phyloP scores from a whole-genome alignment of 2,329 filamentous ascomycete species.

The Cryoendolithus antarcticus region DNA sequence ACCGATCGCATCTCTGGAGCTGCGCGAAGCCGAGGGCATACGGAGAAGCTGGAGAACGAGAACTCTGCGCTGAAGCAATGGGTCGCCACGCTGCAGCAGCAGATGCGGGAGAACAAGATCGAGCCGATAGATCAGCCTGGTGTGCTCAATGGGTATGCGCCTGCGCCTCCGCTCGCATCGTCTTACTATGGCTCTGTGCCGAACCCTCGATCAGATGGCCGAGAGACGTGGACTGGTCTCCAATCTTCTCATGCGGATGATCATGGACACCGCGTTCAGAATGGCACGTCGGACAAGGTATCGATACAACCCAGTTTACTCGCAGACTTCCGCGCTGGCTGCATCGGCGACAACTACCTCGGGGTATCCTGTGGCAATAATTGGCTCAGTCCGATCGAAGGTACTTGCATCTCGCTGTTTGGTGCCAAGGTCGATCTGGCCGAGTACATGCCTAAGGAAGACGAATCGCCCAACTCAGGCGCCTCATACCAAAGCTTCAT shows the following conservation, averaged over 20 bases:
- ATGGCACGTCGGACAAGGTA: no score
- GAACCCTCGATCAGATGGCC: no score
- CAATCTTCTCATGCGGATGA: no score
- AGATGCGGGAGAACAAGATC: conserved; percentile 48
- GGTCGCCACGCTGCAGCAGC: conserved; percentile 55
- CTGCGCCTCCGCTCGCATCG: neutral
- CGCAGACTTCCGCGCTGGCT: conserved; percentile 35
- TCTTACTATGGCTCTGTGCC: no score
- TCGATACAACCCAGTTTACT: conserved; percentile 16
- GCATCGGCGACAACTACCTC: conserved; percentile 50
- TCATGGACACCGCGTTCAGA: no score
- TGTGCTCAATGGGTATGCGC: conserved; percentile 2
- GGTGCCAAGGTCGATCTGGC: conserved; percentile 70
- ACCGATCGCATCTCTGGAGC: conserved; percentile 79
- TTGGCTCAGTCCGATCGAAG: conserved; percentile 60
- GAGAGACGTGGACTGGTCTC: no score
- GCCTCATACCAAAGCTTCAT: conserved; percentile 62
- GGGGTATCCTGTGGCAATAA: conserved; percentile 53
- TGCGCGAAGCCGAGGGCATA: conserved; percentile 65
- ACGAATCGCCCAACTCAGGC: conserved; percentile 46
- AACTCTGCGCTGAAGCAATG: conserved; percentile 54
- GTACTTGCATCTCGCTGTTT: conserved; percentile 64
- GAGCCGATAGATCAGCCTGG: conserved; percentile 30
- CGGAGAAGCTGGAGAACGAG: conserved; percentile 63
- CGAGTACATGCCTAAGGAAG: conserved; percentile 46